Evolutionary conservation across 2,329 filamentous ascomycete genomes (phyloP).

Genomic region (Phyllosticta citrichinensis): DNA sequence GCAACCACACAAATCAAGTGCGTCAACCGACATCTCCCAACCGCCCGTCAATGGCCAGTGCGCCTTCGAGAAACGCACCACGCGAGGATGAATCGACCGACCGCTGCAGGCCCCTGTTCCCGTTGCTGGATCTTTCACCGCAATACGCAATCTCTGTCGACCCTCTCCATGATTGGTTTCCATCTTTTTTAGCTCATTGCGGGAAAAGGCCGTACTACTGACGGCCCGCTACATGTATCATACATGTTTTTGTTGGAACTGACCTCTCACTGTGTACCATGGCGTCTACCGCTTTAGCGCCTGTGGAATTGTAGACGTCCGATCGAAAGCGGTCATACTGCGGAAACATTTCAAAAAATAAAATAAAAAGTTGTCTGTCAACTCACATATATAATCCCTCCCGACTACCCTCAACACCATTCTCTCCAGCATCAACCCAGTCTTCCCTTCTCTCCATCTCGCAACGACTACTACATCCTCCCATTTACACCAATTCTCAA

Average conservation of each 20-base stretch:
- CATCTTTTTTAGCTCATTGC: not conserved
- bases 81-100: conserved; percentile 7
- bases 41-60: conserved; percentile 1
- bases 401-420: not conserved
- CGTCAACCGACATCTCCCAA: not conserved
- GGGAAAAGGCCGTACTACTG: conserved; percentile 1
- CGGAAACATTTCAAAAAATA: not conserved
- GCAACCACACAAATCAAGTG: not conserved
- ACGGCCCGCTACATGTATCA: conserved; percentile 10
- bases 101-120: conserved; percentile 4
- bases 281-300: conserved; percentile 5
- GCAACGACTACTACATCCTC: not conserved
- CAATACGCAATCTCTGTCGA: not conserved
- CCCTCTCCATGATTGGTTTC: not conserved
- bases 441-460: not conserved
- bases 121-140: conserved; percentile 2
- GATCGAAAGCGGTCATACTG: conserved; percentile 28
- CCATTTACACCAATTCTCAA: not conserved
- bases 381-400: conserved; percentile 9
- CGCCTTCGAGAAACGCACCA: conserved; percentile 7
- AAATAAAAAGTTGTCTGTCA: conserved; percentile 1
- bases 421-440: not conserved
- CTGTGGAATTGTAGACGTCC: conserved; percentile 30
- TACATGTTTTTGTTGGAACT: conserved; percentile 1
- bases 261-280: conserved; percentile 5